Evolutionary conservation across 805 yeast genomes (phyloP).

Genomic region (Torulaspora indica): DNA sequence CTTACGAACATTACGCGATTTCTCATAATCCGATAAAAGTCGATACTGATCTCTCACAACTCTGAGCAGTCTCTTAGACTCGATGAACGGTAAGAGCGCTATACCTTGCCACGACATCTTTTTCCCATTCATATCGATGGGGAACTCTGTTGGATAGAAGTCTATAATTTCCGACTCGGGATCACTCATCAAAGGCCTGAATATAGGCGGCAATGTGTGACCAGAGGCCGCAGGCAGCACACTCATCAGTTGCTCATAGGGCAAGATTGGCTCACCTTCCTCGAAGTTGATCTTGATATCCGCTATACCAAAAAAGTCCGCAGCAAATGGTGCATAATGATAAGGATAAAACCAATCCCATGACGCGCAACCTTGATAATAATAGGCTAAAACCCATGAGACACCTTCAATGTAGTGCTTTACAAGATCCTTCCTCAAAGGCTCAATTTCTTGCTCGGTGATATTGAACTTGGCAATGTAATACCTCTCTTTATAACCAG

Average conservation of each 20-base stretch:
- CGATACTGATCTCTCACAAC: conserved; percentile 64
- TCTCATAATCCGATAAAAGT: conserved; percentile 61
- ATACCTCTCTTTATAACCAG: conserved; percentile 82
- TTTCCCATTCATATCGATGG: conserved; percentile 92
- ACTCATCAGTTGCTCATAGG: conserved; percentile 91
- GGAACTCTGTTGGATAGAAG: conserved; percentile 83
- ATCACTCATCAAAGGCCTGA: conserved; percentile 75
- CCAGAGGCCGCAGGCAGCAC: conserved; percentile 93
- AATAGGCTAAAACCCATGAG: conserved; percentile 91
- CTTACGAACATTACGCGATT: conserved; percentile 61
- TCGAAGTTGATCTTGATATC: conserved; percentile 55
- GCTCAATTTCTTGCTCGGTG: conserved; percentile 48
- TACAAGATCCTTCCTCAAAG: conserved; percentile 56
- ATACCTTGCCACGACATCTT: conserved; percentile 95
- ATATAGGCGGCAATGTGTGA: conserved; percentile 75
- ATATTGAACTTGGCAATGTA: conserved; percentile 70
- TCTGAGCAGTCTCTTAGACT: conserved; percentile 64
- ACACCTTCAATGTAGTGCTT: conserved; percentile 85
- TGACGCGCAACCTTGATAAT: conserved; percentile 96
- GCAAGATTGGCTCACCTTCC: conserved; percentile 74
- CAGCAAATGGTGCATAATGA: conserved; percentile 97
- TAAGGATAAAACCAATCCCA: conserved; percentile 98
- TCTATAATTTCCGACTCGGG: conserved; percentile 80
- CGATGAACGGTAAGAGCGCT: conserved; percentile 85
- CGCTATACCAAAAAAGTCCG: conserved; percentile 60